These are phyloP conservation scores for Yarrowia divulgata DNA, from an alignment of 805 yeast genomes.

Conservation along the genomic window DNA sequence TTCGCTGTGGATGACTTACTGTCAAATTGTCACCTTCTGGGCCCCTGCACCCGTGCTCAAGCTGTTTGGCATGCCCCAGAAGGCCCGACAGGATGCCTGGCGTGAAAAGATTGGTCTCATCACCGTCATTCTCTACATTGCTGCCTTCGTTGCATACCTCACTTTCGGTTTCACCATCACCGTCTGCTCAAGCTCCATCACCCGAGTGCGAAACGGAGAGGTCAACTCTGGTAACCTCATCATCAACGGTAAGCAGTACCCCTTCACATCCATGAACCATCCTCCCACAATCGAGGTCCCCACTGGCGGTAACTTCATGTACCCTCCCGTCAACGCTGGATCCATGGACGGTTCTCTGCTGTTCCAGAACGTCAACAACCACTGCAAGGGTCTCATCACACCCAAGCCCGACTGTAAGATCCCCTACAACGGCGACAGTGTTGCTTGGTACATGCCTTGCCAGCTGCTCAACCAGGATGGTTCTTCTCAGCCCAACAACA, in stretches of 20 bases:
- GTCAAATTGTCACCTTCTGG: conserved; percentile 86
- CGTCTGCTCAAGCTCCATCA: conserved; percentile 63
- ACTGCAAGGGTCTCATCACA: conserved; percentile 76
- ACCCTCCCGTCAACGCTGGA: conserved; percentile 88
- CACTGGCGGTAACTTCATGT: conserved; percentile 70
- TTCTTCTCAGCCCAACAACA: conserved; percentile 67
- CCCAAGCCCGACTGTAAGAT: conserved; percentile 74
- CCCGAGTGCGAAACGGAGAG: conserved; percentile 66
- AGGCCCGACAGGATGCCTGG: conserved; percentile 94
- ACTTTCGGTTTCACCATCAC: conserved; percentile 90
- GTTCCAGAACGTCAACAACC: conserved; percentile 89
- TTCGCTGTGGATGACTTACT: conserved; percentile 80
- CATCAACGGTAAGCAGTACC: conserved; percentile 83
- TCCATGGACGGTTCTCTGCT: conserved; percentile 84
- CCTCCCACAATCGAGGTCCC: conserved; percentile 83
- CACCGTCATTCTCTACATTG: conserved; percentile 74
- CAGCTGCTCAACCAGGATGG: conserved; percentile 74
- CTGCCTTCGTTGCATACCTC: conserved; percentile 80
- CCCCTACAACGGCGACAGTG: conserved; percentile 64
- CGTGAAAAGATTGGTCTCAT: conserved; percentile 91
- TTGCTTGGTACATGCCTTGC: conserved; percentile 99
- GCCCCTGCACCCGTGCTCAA: conserved; percentile 79
- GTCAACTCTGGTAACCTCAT: conserved; percentile 68
- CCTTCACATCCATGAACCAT: conserved; percentile 70
- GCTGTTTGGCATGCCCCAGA: conserved; percentile 77